phyloP scores from a whole-genome alignment of 2,329 filamentous ascomycete genomes.

The Trichoderma gracile region DNA sequence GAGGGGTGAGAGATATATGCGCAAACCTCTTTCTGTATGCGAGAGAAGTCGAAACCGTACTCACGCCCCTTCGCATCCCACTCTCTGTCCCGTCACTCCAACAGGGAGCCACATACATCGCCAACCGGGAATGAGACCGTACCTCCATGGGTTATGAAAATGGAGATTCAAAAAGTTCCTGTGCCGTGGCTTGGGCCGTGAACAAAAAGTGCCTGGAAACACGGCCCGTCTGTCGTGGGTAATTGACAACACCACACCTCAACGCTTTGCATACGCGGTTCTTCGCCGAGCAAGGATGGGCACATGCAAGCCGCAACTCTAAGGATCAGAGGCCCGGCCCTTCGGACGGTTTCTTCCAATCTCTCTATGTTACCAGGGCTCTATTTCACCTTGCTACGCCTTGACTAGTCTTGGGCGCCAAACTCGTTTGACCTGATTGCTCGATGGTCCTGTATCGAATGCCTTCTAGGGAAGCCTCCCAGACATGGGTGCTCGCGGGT shows the following conservation, averaged over 20 bases:
- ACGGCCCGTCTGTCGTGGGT: slow-evolving; percentile 12
- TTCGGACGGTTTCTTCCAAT: slow-evolving; percentile 12
- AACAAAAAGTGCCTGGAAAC: neutral
- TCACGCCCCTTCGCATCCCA: neutral
- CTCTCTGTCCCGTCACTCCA: neutral
- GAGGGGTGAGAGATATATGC: neutral
- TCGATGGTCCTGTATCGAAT: neutral
- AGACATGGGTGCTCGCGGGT: neutral
- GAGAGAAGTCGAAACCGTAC: neutral
- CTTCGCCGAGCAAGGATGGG: neutral
- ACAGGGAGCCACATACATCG: neutral
- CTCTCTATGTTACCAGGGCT: neutral
- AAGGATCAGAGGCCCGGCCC: slow-evolving; percentile 11
- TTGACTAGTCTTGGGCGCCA: neutral
- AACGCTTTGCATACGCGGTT: slow-evolving; percentile 1
- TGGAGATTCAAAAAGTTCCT: slow-evolving; percentile 10
- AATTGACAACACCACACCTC: neutral
- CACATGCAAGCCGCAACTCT: slow-evolving; percentile 15
- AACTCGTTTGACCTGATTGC: neutral
- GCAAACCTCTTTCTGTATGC: neutral
- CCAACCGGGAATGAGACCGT: neutral
- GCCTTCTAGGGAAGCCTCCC: neutral
- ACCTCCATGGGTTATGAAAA: neutral
- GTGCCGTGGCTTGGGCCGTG: neutral
- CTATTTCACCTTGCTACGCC: neutral